Conservation (phyloP, 2,329 filamentous ascomycete species). For the Claviceps quebecensis region DNA sequence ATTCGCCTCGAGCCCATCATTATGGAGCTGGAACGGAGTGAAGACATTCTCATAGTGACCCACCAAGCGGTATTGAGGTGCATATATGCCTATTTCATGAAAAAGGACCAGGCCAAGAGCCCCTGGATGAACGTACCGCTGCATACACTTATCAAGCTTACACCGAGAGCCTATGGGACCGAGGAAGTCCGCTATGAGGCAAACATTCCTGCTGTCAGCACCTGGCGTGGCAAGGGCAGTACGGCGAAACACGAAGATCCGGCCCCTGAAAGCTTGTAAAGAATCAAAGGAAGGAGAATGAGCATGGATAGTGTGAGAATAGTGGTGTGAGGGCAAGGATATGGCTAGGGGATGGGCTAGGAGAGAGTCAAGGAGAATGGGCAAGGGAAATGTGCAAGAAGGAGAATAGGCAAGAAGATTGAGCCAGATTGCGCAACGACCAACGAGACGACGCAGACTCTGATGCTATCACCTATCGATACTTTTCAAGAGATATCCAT, state of each 20-base stretch:
- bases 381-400: too few relatives aligned
- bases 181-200: constrained; percentile 79
- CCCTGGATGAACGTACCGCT: constrained; percentile 98
- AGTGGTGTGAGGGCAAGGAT: too few relatives aligned
- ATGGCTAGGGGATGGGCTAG: too few relatives aligned
- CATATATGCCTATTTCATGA: constrained; percentile 99
- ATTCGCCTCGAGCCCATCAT: constrained; percentile 97
- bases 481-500: background rate
- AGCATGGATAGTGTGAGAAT: too few relatives aligned
- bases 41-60: constrained; percentile 95
- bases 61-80: constrained; percentile 94
- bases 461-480: too few relatives aligned
- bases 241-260: constrained; percentile 75
- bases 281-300: too few relatives aligned
- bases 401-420: too few relatives aligned
- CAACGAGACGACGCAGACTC: too few relatives aligned
- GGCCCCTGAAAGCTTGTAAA: constrained; percentile 21
- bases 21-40: constrained; percentile 93
- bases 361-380: too few relatives aligned
- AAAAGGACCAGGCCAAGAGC: constrained; percentile 79
- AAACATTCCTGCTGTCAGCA: constrained; percentile 89
- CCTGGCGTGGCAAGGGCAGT: constrained; percentile 87
- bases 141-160: constrained; percentile 92
- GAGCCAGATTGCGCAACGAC: too few relatives aligned
- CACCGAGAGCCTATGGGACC: constrained; percentile 85